Base-by-base conservation (phyloP, 2,329 filamentous ascomycete species). In the Stagonosporopsis tanaceti region DNA sequence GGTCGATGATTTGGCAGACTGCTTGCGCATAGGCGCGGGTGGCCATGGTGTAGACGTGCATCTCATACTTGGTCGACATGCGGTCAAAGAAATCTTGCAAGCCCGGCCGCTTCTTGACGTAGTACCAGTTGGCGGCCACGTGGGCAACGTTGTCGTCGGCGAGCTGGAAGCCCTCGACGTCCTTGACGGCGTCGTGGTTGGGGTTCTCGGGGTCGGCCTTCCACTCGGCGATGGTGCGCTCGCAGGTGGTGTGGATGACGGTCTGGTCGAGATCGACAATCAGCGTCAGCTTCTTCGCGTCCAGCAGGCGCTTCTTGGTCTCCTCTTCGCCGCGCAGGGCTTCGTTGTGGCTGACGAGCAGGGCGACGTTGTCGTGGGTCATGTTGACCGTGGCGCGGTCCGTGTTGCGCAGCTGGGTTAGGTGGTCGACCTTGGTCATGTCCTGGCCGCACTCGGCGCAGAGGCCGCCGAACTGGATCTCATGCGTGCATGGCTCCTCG, bases 1-100 rank as follows among this genome's bases (percentile, higher is more conserved):
- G 94, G 70, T 99, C 95, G 61, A 99, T 91, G 61, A 99, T 94
- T 66, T 90, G 89, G 35, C 93, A 93, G 67, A 99, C 96, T 60
- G 92, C 90, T 66, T 93, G 84, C 9, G 95, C 95, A 73, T 99
- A 99, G n/a, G 94, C 92, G 62, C 95, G 87, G 22, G 95, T 99
- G 54, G 94, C 95, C 95, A 99, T 99, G 40, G 95, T 99, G 80
- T 99, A 99, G 62, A 99, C 94, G 75, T 99, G 95, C 70, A 98
- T 82, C 79, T 99, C 95, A 78, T 95, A 99, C 69, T 95, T 81
- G 69, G 88, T 84, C 1, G 92, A 87, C 45, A 97, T 84, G 50
- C 87, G 85, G 57, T 90, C 82, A 46, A 99, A 82, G 71, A 99
- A 99, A 39, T 89, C 85, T 61, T 87, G 82, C 47, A 98, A 80